A percentile compares a stretch with the other conserved stretches of the same genome.
These are phyloP conservation scores for Daldinia concentrica DNA, from an alignment of 495 filamentous ascomycete species.

Conservation along the genomic window DNA sequence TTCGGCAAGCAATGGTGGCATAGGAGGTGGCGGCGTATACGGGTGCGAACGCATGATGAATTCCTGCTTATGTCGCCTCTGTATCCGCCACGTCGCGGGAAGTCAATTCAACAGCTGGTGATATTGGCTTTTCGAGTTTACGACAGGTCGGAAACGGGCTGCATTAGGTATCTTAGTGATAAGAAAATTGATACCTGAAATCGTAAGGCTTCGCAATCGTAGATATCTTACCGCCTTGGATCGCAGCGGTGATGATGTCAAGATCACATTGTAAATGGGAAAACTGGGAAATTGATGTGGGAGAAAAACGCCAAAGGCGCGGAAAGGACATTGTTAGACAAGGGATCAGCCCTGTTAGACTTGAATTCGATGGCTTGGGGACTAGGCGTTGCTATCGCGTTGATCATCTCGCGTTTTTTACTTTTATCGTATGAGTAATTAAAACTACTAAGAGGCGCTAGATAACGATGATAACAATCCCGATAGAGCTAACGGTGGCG, in stretches of 20 bases:
- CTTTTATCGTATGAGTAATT: slow-evolving; percentile 12
- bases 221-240: slow-evolving; percentile 5
- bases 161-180: neutral
- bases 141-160: neutral
- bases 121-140: neutral
- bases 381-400: neutral
- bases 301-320: neutral
- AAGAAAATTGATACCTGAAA: neutral
- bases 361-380: neutral
- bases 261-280: neutral
- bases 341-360: neutral
- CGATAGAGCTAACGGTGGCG: slow-evolving; percentile 8
- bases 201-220: neutral
- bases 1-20: slow-evolving; percentile 54
- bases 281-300: neutral
- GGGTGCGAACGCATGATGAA: slow-evolving; percentile 50
- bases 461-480: slow-evolving; percentile 3
- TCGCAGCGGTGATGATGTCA: neutral
- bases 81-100: neutral
- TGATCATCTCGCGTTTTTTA: slow-evolving; percentile 8
- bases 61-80: neutral
- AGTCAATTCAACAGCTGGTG: neutral
- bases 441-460: slow-evolving; percentile 23
- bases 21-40: slow-evolving; percentile 47
- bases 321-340: slow-evolving; percentile 9